Percentiles rank a stretch among this genome's conserved stretches.
These are phyloP conservation scores for Arthrobotrys megalospora DNA, from an alignment of 2,329 filamentous ascomycete genomes.

Conservation along the genomic window DNA sequence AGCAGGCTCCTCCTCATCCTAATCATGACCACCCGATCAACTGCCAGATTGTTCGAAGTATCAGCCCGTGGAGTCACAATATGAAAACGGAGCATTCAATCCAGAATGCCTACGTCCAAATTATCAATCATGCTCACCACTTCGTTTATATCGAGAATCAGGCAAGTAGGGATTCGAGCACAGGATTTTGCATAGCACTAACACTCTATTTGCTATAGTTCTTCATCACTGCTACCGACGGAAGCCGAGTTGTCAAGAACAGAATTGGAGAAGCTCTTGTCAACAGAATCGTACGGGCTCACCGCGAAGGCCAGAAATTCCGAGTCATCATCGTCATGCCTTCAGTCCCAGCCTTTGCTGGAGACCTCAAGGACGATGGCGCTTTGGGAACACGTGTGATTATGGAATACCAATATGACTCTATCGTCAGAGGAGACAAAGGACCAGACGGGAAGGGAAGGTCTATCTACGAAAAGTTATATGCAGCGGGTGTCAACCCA, in stretches of 20 bases:
- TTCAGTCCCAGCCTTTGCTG: constrained; percentile 84
- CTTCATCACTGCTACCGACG: constrained; percentile 86
- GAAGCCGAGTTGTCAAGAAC: constrained; percentile 81
- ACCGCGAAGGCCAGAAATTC: constrained; percentile 77
- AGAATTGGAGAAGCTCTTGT: constrained; percentile 84
- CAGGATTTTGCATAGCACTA: background rate
- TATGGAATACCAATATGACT: constrained; percentile 89
- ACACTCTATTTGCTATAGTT: constrained; percentile 72
- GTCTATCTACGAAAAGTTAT: constrained; percentile 81
- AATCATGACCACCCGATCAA: constrained; percentile 70
- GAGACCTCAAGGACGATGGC: constrained; percentile 80
- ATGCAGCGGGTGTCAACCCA: constrained; percentile 78
- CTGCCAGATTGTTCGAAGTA: constrained; percentile 70
- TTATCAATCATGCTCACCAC: constrained; percentile 78
- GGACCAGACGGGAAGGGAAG: constrained; percentile 69
- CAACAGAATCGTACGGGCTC: constrained; percentile 80
- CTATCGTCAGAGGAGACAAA: constrained; percentile 77
- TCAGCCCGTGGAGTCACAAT: constrained; percentile 75
- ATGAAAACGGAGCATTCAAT: constrained; percentile 81
- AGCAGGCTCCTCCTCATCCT: constrained; percentile 2
- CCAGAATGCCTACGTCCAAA: constrained; percentile 83
- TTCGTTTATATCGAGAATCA: constrained; percentile 87
- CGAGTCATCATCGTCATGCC: constrained; percentile 84
- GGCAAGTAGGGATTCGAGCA: constrained; percentile 65
- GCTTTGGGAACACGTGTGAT: constrained; percentile 84